A percentile compares a stretch with the other conserved stretches of the same genome.
These are phyloP conservation scores for Aspergillus brasiliensis DNA, from an alignment of 2,329 filamentous ascomycete species.

Conservation along the genomic window DNA sequence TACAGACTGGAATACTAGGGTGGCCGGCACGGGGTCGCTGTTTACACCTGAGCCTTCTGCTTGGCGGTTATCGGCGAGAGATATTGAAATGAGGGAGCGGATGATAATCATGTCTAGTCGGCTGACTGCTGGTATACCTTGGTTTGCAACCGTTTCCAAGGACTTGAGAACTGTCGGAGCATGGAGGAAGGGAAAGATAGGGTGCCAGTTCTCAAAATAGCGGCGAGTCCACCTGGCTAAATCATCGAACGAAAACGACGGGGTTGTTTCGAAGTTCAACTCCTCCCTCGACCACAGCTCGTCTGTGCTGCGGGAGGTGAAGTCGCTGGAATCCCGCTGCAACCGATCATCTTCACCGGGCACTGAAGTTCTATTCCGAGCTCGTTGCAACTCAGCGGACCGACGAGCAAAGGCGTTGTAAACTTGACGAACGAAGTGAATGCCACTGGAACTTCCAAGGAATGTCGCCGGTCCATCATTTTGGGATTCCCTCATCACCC, in stretches of 20 bases:
- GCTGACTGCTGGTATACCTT: conserved; percentile 33
- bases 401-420: conserved; percentile 51
- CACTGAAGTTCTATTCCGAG: conserved; percentile 47
- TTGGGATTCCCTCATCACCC: conserved; percentile 53
- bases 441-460: conserved; percentile 60
- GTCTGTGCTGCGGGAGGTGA: conserved; percentile 6
- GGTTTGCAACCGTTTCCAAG: conserved; percentile 48
- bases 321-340: conserved; percentile 21
- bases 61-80: conserved; percentile 56
- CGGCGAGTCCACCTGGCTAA: conserved; percentile 54
- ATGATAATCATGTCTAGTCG: conserved; percentile 47
- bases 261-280: conserved; percentile 34
- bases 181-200: conserved; percentile 59
- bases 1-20: conserved; percentile 52
- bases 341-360: conserved; percentile 60
- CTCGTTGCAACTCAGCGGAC: conserved; percentile 31
- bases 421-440: conserved; percentile 61
- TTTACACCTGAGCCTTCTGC: conserved; percentile 15
- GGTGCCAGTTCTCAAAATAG: conserved; percentile 63
- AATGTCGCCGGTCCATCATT: conserved; percentile 55
- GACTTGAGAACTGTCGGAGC: conserved; percentile 54
- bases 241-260: conserved; percentile 51
- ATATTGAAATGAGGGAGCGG: conserved; percentile 56
- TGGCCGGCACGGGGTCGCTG: conserved; percentile 42
- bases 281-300: conserved; percentile 37